phyloP scores from a whole-genome alignment of 805 yeast species.

The Pichia phayaonensis region DNA sequence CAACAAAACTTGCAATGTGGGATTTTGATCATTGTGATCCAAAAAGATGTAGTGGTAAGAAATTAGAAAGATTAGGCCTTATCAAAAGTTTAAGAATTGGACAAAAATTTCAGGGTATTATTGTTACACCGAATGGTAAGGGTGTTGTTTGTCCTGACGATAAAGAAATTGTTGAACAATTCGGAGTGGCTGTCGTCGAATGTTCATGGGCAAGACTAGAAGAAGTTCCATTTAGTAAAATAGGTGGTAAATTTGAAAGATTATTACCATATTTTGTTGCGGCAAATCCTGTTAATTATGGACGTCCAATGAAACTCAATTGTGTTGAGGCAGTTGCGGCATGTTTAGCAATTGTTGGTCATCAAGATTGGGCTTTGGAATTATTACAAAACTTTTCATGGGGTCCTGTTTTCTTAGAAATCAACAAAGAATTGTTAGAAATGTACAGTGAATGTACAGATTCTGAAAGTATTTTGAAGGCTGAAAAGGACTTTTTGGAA shows the following conservation, averaged over 20 bases:
- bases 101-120: slow-evolving; percentile 84
- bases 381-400: slow-evolving; percentile 78
- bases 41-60: slow-evolving; percentile 93
- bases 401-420: slow-evolving; percentile 83
- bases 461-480: slow-evolving; percentile 59
- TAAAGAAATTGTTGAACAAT: slow-evolving; percentile 58
- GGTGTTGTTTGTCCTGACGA: slow-evolving; percentile 88
- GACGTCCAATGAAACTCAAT: slow-evolving; percentile 90
- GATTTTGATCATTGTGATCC: slow-evolving; percentile 99
- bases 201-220: slow-evolving; percentile 98
- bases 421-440: slow-evolving; percentile 71
- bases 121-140: slow-evolving; percentile 90
- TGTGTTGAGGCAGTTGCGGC: slow-evolving; percentile 98
- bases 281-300: slow-evolving; percentile 95
- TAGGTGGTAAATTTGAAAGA: slow-evolving; percentile 86
- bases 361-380: slow-evolving; percentile 77
- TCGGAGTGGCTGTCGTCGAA: slow-evolving; percentile 96
- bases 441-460: slow-evolving; percentile 77
- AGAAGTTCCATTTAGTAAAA: slow-evolving; percentile 88
- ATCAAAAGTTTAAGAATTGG: slow-evolving; percentile 80
- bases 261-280: slow-evolving; percentile 88
- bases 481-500: slow-evolving; percentile 69
- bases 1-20: slow-evolving; percentile 95
- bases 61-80: slow-evolving; percentile 79
- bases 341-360: slow-evolving; percentile 90